These are phyloP conservation scores for Hortiboletus flavorubellus DNA, from an alignment of 768 basidiomycete genomes.

Conservation along the genomic window DNA sequence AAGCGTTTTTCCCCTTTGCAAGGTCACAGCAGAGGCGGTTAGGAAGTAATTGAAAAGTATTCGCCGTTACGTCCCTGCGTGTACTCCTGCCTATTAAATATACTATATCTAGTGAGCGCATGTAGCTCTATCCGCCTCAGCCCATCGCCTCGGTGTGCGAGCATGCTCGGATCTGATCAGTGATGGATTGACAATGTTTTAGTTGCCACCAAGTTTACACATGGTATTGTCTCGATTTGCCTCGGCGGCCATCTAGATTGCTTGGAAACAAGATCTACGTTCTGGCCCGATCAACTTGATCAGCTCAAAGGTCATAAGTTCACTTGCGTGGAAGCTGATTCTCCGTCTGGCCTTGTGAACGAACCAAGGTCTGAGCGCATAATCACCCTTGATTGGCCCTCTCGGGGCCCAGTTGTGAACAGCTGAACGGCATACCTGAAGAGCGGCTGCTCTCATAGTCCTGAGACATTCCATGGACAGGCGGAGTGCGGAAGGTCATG, in stretches of 20 bases:
- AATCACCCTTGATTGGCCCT: slow-evolving; percentile 60
- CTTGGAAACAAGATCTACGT: not conserved
- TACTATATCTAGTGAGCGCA: not conserved
- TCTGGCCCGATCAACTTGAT: not conserved
- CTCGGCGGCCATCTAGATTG: not conserved
- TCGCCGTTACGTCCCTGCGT: not conserved
- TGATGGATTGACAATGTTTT: not conserved
- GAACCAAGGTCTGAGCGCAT: slow-evolving; percentile 76
- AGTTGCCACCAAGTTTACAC: not conserved
- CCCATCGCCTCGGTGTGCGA: not conserved
- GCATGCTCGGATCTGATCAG: not conserved
- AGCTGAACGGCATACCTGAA: slow-evolving; percentile 45
- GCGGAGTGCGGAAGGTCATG: slow-evolving; percentile 5
- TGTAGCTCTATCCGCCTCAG: too few species aligned
- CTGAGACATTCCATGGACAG: slow-evolving; percentile 32
- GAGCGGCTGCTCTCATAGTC: slow-evolving; percentile 28
- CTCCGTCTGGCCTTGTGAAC: slow-evolving; percentile 48
- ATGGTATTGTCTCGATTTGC: not conserved
- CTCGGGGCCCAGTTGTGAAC: slow-evolving; percentile 56
- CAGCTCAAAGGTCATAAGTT: slow-evolving; percentile 14
- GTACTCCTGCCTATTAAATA: not conserved
- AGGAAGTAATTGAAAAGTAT: not conserved
- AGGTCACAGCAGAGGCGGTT: too few species aligned
- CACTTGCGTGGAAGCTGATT: slow-evolving; percentile 46
- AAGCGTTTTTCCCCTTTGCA: not conserved